Base-by-base conservation (phyloP, 371 early-diverging fungal genomes). In the Apophysomyces ossiformis region DNA sequence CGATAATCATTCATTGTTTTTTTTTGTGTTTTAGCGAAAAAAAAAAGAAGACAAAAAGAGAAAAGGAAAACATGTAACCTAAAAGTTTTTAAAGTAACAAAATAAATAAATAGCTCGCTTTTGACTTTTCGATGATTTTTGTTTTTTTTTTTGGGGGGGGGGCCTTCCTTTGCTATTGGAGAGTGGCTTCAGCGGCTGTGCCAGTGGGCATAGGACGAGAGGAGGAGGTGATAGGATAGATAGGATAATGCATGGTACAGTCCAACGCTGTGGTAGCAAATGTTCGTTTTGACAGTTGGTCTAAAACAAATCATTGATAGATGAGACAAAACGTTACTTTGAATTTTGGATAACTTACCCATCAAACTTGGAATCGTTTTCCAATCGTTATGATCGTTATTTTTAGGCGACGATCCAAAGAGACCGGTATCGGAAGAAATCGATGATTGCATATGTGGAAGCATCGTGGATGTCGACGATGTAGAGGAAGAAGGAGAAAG, bases 321-420 rank as follows among this genome's bases (percentile, higher is more conserved):
- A 70, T 8, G 39, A n/a, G 37, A 69, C 69, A 7, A 37, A 64
- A 60, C 26, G 65, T 65, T 32, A 38, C 12, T 21, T 50, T 21
- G 16, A 5, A 13, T 9, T 15, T 12, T n/a, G 46, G 46, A 13
- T 12, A 45, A 56, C 39, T 69, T 77, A 80, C 78, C 81, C 75
- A 75, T 80, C 39, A 80, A 63, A 59, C 81, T 80, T 32, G 81
- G 81, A 61, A 80, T 77, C 32, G 71, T 61, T 13, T 69, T 70
- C 74, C 70, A 73, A 35, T 73, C 70, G 21, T 50, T 50, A 16
- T 16, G 6, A 13, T 45, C 26, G 39, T 32, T 16, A 37, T 45
- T 64, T 15, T 64, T 56, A 16, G 43, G 57, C 7, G 18, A 35
- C 15, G 38, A 61, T 58, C 35, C 37, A 18, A n/a, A 15, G 43